phyloP scores from a whole-genome alignment of 768 basidiomycete species.

The Lyophyllum shimeji region DNA sequence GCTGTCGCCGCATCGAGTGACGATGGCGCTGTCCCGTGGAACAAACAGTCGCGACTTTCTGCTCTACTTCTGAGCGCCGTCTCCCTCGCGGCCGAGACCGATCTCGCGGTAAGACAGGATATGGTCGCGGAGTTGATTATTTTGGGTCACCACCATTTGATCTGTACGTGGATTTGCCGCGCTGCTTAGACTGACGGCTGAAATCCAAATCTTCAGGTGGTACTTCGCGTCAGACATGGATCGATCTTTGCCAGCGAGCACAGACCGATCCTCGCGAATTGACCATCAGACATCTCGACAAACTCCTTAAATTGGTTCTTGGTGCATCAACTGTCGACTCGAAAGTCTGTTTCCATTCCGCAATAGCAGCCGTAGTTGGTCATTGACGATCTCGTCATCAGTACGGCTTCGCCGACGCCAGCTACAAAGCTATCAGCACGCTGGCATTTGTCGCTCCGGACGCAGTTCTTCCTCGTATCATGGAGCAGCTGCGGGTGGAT shows the following conservation, averaged over 20 bases:
- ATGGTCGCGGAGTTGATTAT: constrained; percentile 57
- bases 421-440: constrained; percentile 72
- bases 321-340: constrained; percentile 42
- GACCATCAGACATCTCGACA: constrained; percentile 48
- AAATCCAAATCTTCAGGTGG: constrained; percentile 31
- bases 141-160: constrained; percentile 69
- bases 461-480: constrained; percentile 62
- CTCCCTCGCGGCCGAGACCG: constrained; percentile 43
- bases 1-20: constrained; percentile 26
- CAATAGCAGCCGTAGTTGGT: background rate
- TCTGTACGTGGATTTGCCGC: constrained; percentile 43
- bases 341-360: constrained; percentile 40
- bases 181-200: background rate
- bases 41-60: constrained; percentile 53
- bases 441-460: constrained; percentile 79
- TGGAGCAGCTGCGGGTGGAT: constrained; percentile 65
- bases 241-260: constrained; percentile 75
- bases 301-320: constrained; percentile 48
- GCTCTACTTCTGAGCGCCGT: constrained; percentile 53
- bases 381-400: constrained; percentile 16
- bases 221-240: constrained; percentile 68
- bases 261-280: constrained; percentile 65
- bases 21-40: constrained; percentile 34
- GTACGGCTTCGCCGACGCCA: constrained; percentile 62
- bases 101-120: constrained; percentile 38